Evolutionary conservation across 331 rosid species (phyloP), one percentile per base, ranked within the genome.

Genomic region (Pyrus hybrid): DNA sequence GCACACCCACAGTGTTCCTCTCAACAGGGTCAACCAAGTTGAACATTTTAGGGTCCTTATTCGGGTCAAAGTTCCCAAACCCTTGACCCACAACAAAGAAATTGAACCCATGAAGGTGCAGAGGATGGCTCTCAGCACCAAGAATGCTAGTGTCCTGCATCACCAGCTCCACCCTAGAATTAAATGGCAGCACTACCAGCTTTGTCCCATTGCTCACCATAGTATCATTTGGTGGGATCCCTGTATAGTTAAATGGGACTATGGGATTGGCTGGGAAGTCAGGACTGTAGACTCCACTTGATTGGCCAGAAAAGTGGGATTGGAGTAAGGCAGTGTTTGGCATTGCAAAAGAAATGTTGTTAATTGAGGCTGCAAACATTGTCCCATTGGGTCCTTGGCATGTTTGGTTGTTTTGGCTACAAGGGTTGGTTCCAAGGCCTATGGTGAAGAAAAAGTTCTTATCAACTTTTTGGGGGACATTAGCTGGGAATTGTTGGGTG

Each of bases 91-190:
- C 85, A 26, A 81, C 79, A 41, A 77, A 77, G 72, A 81, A 81
- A 30, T 81, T 81, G 22, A 81, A 81, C 6, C 85, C 85, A 60
- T 81, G 85, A 16, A 81, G 78, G 63, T 81, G 81, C 57, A 81
- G 79, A 47, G 85, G 85, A 26, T 81, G 85, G 22, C 82, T 81
- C 41, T 81, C 85, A 3, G 70, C 75, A 13, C 85, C 85, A 37
- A 81, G 77, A 45, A 81, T 81, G 75, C 81, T 72, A 0, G 85
- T 81, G 64, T 81, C 85, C 67, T 81, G 85, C 85, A 81, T 20
- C 21, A 81, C 74, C 23, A 82, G 35, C 79, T 77, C 79, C 56
- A 82, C 82, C 66, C 76, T 72, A 1, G 82, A 33, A 62, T 77
- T 77, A 43, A 77, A 82, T 1, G 79, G 75, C 51, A 82, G 80